Base-by-base conservation (phyloP, 352 stramenopile genomes). In the Globisporangium barbulae region DNA sequence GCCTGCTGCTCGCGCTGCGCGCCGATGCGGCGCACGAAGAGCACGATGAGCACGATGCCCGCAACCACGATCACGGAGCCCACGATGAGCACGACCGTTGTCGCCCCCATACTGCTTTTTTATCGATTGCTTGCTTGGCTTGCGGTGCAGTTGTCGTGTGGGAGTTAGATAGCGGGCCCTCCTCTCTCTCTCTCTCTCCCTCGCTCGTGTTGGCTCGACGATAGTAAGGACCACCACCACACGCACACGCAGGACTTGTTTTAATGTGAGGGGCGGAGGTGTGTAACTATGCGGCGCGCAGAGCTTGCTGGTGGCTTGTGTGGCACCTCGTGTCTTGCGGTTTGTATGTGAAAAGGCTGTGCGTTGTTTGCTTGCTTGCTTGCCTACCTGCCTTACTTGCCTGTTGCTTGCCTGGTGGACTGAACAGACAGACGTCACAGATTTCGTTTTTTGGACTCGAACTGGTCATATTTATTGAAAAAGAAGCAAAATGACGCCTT, bases 41-140 rank as follows among this genome's bases (percentile, higher is more conserved):
- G 70, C 28, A 79, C 69, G 63, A 88, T 63, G 61, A 88, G 65
- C 47, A 71, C 63, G 30, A 82, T 67, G 13, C 65, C 63, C 9
- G 71, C 71, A 31, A 88, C 63, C 55, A 74, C 81, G 44, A 85
- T 68, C 53, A 83, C 44, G 42, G 75, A 71, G 55, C 75, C 74
- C 30, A 85, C 47, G 41, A 80, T 67, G 21, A 78, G 66, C 22
- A 85, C 67, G 41, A 78, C 73, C 37, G 59, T 48, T 13, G 39
- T 47, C 7, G 48, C 53, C 12, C 61, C 69, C 70, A 83, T 59
- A 21, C 30, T 64, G 17, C 39, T 42, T 31, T 6, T 37, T 37
- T 21, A 21, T 17, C 25, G 22, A 15, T 21, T 58, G 19, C 17
- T 30, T 17, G 33, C 37, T 35, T 19, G 37, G 28, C 47, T 53